Base-by-base conservation (phyloP, 1,284 basidiomycete species). In the Pholiota adiposa region DNA sequence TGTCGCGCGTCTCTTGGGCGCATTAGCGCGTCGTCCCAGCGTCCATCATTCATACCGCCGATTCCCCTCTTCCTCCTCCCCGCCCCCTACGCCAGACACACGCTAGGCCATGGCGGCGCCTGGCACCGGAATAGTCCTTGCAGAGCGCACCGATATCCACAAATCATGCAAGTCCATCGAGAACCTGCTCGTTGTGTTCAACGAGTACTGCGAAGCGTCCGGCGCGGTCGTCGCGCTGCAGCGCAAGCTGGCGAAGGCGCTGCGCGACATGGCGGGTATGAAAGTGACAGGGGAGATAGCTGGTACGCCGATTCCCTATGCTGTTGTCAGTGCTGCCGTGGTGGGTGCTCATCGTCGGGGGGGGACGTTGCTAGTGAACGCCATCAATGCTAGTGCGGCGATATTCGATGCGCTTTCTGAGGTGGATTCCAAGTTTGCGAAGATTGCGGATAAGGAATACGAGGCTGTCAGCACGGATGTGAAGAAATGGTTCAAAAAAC, bases 401-500 rank as follows among this genome's bases (percentile, higher is more conserved):
- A 80, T 93, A 51, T 88, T 92, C 68, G 90, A 93, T 54, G 75
- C 81, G 14, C 74, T 90, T 43, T 80, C 83, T 1, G 90, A 92
- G 34, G 81, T 91, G 52, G 87, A 92, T 66, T 63, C 75, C 62
- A 93, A 89, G 75, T 91, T 89, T 70, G 82, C 84, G 38, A 93
- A 90, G 75, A 70, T 88, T 59, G 83, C 83, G 4, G 88, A 90
- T 67, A 91, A 86, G 74, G 90, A 93, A 66, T 91, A 86, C 62
- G 86, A 87, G 63, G 68, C 62, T 21, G 74, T 90, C 50, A 86
- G 83, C 63, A 73, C 76, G 36, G 90, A 92, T 63, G 84, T 92
- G 41, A 88, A 87, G 78, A 93, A 90, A 66, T 92, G 90, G 88
- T 87, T 92, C 78, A 92, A 90, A 82, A 91, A 87, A 72, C 80